Conservation (phyloP, 1,284 basidiomycete genomes). For the Ustilago nuda region DNA sequence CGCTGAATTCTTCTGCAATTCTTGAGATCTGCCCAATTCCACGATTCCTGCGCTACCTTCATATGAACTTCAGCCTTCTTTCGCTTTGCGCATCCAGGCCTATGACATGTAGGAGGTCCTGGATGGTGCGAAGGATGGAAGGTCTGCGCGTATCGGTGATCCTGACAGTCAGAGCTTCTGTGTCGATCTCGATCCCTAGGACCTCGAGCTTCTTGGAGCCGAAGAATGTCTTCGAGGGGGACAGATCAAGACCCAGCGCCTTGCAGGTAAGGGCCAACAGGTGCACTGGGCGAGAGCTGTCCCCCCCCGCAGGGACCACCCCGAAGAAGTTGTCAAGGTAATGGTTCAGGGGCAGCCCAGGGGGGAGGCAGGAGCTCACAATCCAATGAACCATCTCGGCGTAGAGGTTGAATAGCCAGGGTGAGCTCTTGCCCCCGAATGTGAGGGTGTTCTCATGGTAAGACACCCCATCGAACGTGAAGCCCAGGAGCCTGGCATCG, state of each 20-base stretch:
- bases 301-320: not conserved
- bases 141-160: not conserved
- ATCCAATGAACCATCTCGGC: not conserved
- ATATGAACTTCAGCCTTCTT: too few species aligned
- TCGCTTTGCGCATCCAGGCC: too few species aligned
- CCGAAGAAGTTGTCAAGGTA: not conserved
- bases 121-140: not conserved
- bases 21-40: too few species aligned
- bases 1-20: too few species aligned
- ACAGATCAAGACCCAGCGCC: not conserved
- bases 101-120: not conserved
- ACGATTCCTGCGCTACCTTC: too few species aligned
- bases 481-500: not conserved
- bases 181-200: not conserved
- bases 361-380: not conserved
- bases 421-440: not conserved
- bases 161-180: not conserved
- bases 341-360: not conserved
- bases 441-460: not conserved
- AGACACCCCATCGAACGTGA: not conserved
- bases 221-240: not conserved
- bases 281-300: not conserved
- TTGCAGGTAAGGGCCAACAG: not conserved
- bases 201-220: not conserved
- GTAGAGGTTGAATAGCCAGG: constrained; percentile 1